These are phyloP conservation scores for Aureobasidium musti DNA, from an alignment of 2,329 filamentous ascomycete genomes.

Conservation along the genomic window DNA sequence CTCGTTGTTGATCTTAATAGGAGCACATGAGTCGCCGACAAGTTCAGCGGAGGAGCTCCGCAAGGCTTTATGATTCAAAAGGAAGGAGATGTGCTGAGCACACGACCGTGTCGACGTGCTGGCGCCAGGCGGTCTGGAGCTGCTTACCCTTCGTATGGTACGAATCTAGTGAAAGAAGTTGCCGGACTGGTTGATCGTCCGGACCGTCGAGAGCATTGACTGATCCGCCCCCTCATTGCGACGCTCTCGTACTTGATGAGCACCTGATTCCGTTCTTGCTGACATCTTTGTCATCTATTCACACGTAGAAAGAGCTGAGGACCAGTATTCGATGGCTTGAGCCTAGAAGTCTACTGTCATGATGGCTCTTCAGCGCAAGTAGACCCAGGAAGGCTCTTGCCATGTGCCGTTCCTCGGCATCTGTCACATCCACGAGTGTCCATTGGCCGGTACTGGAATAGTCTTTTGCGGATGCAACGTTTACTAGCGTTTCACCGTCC, in stretches of 20 bases:
- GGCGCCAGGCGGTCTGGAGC: not conserved
- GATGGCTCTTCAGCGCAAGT: no score
- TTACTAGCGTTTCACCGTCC: slow-evolving; percentile 4
- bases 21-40: not conserved
- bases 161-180: not conserved
- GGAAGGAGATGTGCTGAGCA: slow-evolving; percentile 1
- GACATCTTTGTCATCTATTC: no score
- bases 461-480: slow-evolving; percentile 8
- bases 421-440: not conserved
- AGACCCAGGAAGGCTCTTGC: not conserved
- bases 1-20: not conserved
- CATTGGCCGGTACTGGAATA: not conserved
- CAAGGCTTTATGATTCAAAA: not conserved
- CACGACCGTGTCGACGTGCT: not conserved
- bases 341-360: no score
- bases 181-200: slow-evolving; percentile 1
- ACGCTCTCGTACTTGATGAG: not conserved
- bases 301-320: not conserved
- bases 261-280: no score
- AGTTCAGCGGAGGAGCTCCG: not conserved
- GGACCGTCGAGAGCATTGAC: slow-evolving; percentile 5
- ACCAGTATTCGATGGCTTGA: no score
- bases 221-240: not conserved
- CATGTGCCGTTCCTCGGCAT: not conserved
- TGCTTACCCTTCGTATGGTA: not conserved